phyloP scores from a whole-genome alignment of 257 asterid species.

The Lantana camara region DNA sequence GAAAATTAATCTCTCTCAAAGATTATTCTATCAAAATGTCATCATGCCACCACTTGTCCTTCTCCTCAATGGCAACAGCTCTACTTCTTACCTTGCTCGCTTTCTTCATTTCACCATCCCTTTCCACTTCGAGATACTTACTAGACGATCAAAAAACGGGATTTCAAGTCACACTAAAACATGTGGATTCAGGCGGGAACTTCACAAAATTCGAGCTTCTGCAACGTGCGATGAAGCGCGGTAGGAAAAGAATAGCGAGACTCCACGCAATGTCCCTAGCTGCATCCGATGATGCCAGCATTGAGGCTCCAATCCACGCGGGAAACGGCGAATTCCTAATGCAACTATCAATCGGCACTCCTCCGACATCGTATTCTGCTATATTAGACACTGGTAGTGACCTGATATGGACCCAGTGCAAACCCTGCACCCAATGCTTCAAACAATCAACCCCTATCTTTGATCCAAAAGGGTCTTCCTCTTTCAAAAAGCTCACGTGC shows the following conservation, averaged over 20 bases:
- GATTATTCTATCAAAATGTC: not conserved
- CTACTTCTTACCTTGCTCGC: constrained; percentile 21
- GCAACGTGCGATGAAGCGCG: constrained; percentile 69
- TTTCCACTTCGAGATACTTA: constrained; percentile 51
- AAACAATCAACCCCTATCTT: constrained; percentile 59
- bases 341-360: constrained; percentile 71
- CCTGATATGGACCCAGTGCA: constrained; percentile 82
- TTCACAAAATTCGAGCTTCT: constrained; percentile 61
- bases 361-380: constrained; percentile 52
- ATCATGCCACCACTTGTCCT: not conserved
- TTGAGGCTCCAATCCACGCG: constrained; percentile 61
- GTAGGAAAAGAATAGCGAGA: constrained; percentile 49
- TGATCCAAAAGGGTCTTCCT: constrained; percentile 63
- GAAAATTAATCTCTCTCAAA: constrained; percentile 3
- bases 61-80: constrained; percentile 19
- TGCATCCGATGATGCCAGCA: constrained; percentile 34
- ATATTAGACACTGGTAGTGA: constrained; percentile 86
- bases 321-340: constrained; percentile 85
- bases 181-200: constrained; percentile 62
- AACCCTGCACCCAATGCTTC: constrained; percentile 71
- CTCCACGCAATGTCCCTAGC: constrained; percentile 49
- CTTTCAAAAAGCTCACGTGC: constrained; percentile 54
- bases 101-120: constrained; percentile 34
- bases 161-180: constrained; percentile 52
- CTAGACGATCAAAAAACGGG: constrained; percentile 40